phyloP scores from a whole-genome alignment of 1,284 basidiomycete species.

The Pyrrhoderma noxium region DNA sequence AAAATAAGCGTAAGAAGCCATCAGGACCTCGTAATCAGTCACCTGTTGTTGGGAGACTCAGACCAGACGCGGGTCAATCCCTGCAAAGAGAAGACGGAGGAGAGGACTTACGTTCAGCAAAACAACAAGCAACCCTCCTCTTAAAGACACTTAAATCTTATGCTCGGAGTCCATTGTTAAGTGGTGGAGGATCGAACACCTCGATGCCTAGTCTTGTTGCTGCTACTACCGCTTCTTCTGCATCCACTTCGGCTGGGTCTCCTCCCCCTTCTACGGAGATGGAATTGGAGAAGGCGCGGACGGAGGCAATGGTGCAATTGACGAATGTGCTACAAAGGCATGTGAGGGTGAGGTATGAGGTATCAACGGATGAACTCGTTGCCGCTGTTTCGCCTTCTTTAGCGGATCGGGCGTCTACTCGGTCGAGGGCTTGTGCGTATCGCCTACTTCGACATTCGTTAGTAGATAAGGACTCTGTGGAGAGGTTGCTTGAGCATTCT shows the following conservation, averaged over 20 bases:
- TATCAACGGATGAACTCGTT: conserved; percentile 65
- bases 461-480: conserved; percentile 62
- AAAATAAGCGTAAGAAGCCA: conserved; percentile 16
- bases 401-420: conserved; percentile 66
- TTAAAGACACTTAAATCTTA: conserved; percentile 47
- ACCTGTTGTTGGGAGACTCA: conserved; percentile 14
- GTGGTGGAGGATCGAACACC: neutral
- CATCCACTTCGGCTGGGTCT: conserved; percentile 31
- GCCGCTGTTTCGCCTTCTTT: conserved; percentile 68
- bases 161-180: conserved; percentile 27
- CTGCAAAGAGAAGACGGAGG: conserved; percentile 11
- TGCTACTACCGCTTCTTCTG: conserved; percentile 35
- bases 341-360: conserved; percentile 69
- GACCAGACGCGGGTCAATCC: conserved; percentile 2
- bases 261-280: conserved; percentile 29
- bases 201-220: conserved; percentile 27
- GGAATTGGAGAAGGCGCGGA: conserved; percentile 49
- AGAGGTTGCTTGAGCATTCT: conserved; percentile 47
- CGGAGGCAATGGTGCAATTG: conserved; percentile 61
- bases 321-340: conserved; percentile 67
- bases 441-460: conserved; percentile 79
- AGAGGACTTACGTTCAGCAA: conserved; percentile 64
- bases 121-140: conserved; percentile 51
- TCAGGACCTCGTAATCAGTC: conserved; percentile 11
- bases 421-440: conserved; percentile 80